Base-by-base conservation (phyloP, 164 flowering plant species). In the Magnolia kwangsiensis region DNA sequence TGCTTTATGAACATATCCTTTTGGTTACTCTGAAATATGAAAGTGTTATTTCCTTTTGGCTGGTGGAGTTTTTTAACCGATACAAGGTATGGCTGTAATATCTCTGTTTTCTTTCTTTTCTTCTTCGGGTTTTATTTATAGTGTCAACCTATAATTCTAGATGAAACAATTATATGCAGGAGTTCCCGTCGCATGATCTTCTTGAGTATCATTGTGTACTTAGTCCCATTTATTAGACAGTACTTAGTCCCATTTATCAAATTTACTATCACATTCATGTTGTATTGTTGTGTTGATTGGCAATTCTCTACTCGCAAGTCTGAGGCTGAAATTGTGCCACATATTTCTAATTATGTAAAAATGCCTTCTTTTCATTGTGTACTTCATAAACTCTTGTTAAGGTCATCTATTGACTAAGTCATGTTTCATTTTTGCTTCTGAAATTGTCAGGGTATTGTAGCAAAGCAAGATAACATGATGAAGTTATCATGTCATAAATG, bases 31-130 rank as follows among this genome's bases (percentile, higher is more conserved):
- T 59, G 69, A 55, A 61, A 59, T 68, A 0, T 81, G 76, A 51
- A 75, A 20, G 20, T n/a, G 72, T 69, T 70, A 45, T 71, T 66
- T 64, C 67, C 76, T 18, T 75, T 61, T 88, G 84, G 85, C 92
- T 92, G 98, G 91, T 89, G 81, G 96, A 91, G 81, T 93, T 96
- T 85, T 96, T 92, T 82, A 97, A 96, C 81, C 78, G 86, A 7
- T 90, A 91, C 88, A 96, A 96, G 99, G 99, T 92, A 83, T 76
- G 81, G 1, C 61, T 71, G 71, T 71, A 8, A 50, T 63, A 13
- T 70, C 55, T 73, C 11, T 49, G 23, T 67, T 27, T 24, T 61
- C 63, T 27, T 14, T 24, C 61, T 10, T 10, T 11, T 18, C 24
- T 66, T 66, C 16, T 21, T 74, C 55, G 14, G 23, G 73, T 23